Base-by-base conservation (phyloP, 768 basidiomycete species). In the Agrocybe pediades region DNA sequence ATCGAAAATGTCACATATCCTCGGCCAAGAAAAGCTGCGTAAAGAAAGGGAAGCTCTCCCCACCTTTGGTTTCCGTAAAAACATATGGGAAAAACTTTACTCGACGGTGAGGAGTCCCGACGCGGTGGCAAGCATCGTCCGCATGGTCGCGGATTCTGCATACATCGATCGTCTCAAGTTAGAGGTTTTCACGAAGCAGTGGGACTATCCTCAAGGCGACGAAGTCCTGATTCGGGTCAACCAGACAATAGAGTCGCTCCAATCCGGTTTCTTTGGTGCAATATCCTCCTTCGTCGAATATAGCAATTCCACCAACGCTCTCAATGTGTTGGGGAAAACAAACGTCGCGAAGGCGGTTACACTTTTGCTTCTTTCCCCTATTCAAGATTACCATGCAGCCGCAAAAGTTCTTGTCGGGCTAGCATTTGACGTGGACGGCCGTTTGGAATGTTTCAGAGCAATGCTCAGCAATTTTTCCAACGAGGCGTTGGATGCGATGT, bases 391-490 rank as follows among this genome's bases (percentile, higher is more conserved):
- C 15, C 90, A 90, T 60, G 74, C 78, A 41, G 85, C 88, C 9
- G 90, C 87, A 1, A 90, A 94, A 66, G 81, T 82, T 17, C 67
- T 98, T n/a, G 80, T 92, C 23, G 88, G 88, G 9, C 82, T 92
- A 49, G 89, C 93, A 0, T 95, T 90, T 62, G 90, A 96, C 59
- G 90, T 86, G n/a, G 92, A 95, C 62, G 86, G 83, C 23, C 89
- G 97, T 41, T 77, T 83, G 33, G 95, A 97, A 58, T 95, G 92
- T 65, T 88, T 97, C 64, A 85, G 90, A 7, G 85, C 83, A 13
- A 72, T 98, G 19, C 75, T 98, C 2, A 75, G 80, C 59, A 82
- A 88, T 48, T 75, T 82, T 48, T 83, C 93, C 0, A 78, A 81
- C 30, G 76, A 79, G 25, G 78, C 90, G 0, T 74, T 98, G 20